Base-by-base conservation (phyloP, 805 yeast species). In the Lipomyces anomalus region DNA sequence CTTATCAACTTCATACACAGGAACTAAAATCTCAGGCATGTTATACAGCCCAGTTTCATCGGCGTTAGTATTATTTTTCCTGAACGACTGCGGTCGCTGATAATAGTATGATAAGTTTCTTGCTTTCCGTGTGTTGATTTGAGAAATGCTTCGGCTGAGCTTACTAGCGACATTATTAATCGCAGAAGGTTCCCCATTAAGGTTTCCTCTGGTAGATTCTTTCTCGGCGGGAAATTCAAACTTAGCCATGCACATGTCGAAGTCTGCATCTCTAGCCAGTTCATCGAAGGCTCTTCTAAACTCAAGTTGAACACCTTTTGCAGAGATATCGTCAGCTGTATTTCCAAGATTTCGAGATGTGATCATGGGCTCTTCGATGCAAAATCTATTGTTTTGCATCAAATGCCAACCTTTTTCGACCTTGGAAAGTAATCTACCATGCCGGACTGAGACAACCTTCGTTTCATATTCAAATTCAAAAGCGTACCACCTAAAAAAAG, bases 281-380 rank as follows among this genome's bases (percentile, higher is more conserved):
- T 46, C 35, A 16, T 44, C 50, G 35, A 33, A 57, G 29, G 58
- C 57, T 16, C 60, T 48, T 7, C 59, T 47, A 23, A 57, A 57
- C 40, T 57, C 60, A 11, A 56, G 46, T 21, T 44, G 46, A 22
- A 57, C 40, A 9, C 60, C 60, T 38, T 53, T 53, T 32, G 57
- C 56, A 11, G 59, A 52, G 26, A 47, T 53, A 28, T 57, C 61
- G 35, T 57, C 61, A 6, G 53, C 61, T 4, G 61, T 57, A 33
- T 57, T 57, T 9, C 60, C 61, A 13, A 57, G 44, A 39, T 57
- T 57, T 16, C 61, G 52, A 32, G 49, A 32, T 30, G 49, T 42
- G 7, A 36, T 42, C 35, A 57, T 26, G 22, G 61, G 61, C 52
- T 57, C 61, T 32, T 57, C 61, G 17, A 57, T 53, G 40, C 58